phyloP scores from a whole-genome alignment of 2,329 filamentous ascomycete species.

The Aspergillus brunneoviolaceus region DNA sequence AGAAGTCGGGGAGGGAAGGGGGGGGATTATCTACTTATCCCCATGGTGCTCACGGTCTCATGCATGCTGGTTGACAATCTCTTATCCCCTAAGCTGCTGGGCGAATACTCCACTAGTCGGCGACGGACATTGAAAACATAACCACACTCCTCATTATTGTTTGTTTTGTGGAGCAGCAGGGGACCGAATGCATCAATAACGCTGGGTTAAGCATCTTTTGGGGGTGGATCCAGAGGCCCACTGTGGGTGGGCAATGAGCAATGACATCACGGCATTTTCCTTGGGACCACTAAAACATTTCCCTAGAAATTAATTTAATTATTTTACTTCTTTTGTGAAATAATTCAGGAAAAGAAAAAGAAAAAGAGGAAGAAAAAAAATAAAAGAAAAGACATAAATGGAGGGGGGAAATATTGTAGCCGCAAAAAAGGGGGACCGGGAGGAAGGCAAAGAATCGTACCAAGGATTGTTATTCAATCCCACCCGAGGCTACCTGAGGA shows the following conservation, averaged over 20 bases:
- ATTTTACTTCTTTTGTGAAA: background rate
- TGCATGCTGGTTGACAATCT: slow-evolving; percentile 14
- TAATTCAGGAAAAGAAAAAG: background rate
- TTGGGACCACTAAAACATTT: background rate
- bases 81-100: slow-evolving; percentile 14
- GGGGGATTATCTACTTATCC: slow-evolving; percentile 31
- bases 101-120: slow-evolving; percentile 11
- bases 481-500: background rate
- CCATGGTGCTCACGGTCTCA: slow-evolving; percentile 20
- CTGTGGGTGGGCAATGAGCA: slow-evolving; percentile 10
- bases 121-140: background rate
- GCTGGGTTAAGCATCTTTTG: slow-evolving; percentile 33
- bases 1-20: slow-evolving; percentile 18
- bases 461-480: background rate
- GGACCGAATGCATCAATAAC: slow-evolving; percentile 33
- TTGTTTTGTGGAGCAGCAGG: slow-evolving; percentile 22
- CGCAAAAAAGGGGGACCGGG: background rate
- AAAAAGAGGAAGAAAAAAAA: background rate
- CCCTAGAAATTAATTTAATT: background rate
- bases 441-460: background rate
- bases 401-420: too few species aligned
- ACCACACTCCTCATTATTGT: slow-evolving; percentile 6
- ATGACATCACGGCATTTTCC: slow-evolving; percentile 14
- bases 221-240: slow-evolving; percentile 20
- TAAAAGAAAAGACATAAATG: background rate